Conservation (phyloP, 164 flowering plant genomes). For the Brasenia schreberi region DNA sequence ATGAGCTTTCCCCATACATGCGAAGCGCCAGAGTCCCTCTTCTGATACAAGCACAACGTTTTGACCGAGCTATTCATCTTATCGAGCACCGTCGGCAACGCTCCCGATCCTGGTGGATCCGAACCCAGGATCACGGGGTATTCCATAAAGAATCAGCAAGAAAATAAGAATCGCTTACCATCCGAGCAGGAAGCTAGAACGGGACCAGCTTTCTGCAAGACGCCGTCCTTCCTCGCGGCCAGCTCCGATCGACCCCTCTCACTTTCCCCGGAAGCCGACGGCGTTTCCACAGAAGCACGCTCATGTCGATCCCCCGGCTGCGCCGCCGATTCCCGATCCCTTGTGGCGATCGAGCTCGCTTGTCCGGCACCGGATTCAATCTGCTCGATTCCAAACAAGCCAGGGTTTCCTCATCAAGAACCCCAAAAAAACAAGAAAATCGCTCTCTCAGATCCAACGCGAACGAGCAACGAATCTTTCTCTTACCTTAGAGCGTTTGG, state of each 20-base stretch:
- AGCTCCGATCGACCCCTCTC: background rate
- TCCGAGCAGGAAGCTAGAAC: background rate
- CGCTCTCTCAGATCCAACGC: background rate
- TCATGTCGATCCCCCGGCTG: background rate
- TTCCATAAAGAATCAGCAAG: background rate
- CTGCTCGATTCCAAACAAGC: background rate
- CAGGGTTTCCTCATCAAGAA: background rate
- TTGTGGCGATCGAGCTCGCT: background rate
- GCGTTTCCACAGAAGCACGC: background rate
- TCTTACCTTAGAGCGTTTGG: background rate
- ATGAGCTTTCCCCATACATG: constrained; percentile 68
- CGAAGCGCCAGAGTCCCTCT: constrained; percentile 5
- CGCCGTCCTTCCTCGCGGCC: background rate
- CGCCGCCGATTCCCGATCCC: background rate
- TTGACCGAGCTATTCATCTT: background rate
- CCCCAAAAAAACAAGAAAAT: background rate
- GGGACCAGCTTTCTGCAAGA: background rate
- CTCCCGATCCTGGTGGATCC: background rate
- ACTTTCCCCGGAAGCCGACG: background rate
- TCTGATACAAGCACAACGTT: background rate
- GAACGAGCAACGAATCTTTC: background rate
- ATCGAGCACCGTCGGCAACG: background rate
- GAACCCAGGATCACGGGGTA: background rate
- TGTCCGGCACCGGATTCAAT: background rate
- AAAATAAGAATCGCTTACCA: background rate